Base-by-base conservation (phyloP, 805 yeast species). In the Wickerhamomyces hampshirensis region DNA sequence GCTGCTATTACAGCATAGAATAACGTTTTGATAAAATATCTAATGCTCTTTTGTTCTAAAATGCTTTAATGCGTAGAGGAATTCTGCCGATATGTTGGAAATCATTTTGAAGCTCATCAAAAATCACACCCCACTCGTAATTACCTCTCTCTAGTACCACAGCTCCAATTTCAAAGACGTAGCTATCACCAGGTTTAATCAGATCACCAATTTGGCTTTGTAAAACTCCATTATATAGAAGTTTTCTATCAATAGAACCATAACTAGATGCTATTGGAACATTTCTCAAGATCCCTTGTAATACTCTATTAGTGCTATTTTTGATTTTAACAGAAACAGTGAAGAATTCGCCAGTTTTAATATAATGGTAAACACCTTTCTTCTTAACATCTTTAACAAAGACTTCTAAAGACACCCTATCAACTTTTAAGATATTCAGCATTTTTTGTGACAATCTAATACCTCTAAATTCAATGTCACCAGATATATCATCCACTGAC, bases 81-180 rank as follows among this genome's bases (percentile, higher is more conserved):
- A 55, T 62, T 24, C 70, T 50, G 34, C 64, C 65, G 4, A 63
- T 45, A 38, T 64, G 62, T 36, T 66, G 70, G 8, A 55, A 50
- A 15, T 59, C 68, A 3, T 41, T 45, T 1, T 47, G 59, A 39
- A 59, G 43, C 38, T 69, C 74, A 37, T 79, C 84, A 44, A 77
- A 65, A 11, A 77, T 57, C 0, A 73, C 71, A 1, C 89, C 86
- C 82, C 95, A 80, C 55, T 85, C 93, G 53, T 80, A 88, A 32
- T 75, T 80, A 2, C 97, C 98, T 30, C 69, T 69, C 37, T 84
- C 89, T 26, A 89, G 61, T 5, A 86, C 73, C 14, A 80, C 69
- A 33, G 80, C 71, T 6, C 85, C 76, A 27, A 83, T 54, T 17
- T 66, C 66, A 21, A 76, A 61, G 2, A 55, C 62, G 4, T 62